A percentile compares a stretch with the other conserved stretches of the same genome.
Evolutionary conservation across 2,329 filamentous ascomycete species (phyloP).

Genomic region (Nothophoma quercina): DNA sequence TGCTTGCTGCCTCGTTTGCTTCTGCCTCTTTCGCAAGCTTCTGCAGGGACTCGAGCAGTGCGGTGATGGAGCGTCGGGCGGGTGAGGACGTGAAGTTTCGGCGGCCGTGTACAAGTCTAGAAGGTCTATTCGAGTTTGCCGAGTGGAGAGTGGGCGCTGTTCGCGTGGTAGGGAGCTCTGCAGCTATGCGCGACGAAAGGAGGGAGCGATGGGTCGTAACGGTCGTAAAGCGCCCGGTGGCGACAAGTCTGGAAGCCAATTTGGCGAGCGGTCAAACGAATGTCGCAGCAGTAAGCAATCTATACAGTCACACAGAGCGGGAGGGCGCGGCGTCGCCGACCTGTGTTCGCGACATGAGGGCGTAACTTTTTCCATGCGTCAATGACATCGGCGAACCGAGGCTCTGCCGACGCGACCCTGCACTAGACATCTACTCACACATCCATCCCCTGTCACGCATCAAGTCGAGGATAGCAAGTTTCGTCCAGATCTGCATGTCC

Average conservation of each 20-base stretch:
- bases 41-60: conserved; percentile 4
- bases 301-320: conserved; percentile 14
- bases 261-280: conserved; percentile 25
- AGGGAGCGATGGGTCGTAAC: conserved; percentile 26
- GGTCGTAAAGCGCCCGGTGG: conserved; percentile 38
- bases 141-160: conserved; percentile 11
- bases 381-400: conserved; percentile 13
- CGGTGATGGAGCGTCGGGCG: neutral
- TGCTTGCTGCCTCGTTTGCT: neutral
- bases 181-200: conserved; percentile 20
- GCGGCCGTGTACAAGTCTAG: neutral
- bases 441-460: no score
- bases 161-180: conserved; percentile 1
- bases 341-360: neutral
- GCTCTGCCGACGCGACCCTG: no score
- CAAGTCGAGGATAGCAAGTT: no score
- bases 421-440: no score
- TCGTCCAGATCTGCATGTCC: no score
- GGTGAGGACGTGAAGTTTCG: conserved; percentile 9
- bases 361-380: conserved; percentile 18
- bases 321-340: neutral
- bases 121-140: neutral
- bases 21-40: neutral
- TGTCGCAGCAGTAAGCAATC: conserved; percentile 6
- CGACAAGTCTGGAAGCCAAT: conserved; percentile 40